Evolutionary conservation across 192 early-diverging fungal species (phyloP), one percentile per base, ranked within the genome.

Genomic region (Gonapodya prolifera): DNA sequence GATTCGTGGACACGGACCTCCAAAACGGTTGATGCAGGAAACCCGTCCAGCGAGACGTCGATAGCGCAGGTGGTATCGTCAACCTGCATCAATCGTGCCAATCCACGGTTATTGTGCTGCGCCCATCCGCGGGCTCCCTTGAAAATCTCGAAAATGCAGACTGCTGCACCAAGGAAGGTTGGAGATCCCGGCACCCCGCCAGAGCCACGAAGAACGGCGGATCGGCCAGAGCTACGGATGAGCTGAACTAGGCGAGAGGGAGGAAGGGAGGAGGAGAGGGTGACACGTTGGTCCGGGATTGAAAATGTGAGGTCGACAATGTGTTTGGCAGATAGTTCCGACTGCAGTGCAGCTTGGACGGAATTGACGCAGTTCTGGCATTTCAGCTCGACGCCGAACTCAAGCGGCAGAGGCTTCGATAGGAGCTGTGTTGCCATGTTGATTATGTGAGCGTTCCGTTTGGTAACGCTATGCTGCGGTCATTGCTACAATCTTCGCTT

Each of bases 321-420:
- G 75, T 87, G 91, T 76, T 77, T 35, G n/a, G 69, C 17, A 30
- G 36, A 31, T 1, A 69, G 35, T 1, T 79, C 30, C 82, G 79
- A 35, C 86, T 83, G 16, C 1, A 94, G 86, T 8, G 90, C 89
- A 23, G 86, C 83, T 13, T 81, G 82, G 75, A 94, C 87, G 75
- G 89, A 86, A 33, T 90, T 79, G 0, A 91, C 93, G 77, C 94
- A 96, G 32, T 86, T 87, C 81, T 91, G 85, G 80, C 94, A 96
- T 23, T 91, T 90, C 91, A 96, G 90, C 82, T 94, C 89, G 30
- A 96, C 93, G 1, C 93, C 93, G 61, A 94, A 93, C 80, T 96
- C 92, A 61, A 61, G 45, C 8, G 45, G 23, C 8, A 61, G 45
- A 61, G 45, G 45, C 45, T 23, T 8, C 45, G 45, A 16, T 8